These are phyloP conservation scores for Neurospora pannonica DNA, from an alignment of 495 filamentous ascomycete species.

Conservation along the genomic window DNA sequence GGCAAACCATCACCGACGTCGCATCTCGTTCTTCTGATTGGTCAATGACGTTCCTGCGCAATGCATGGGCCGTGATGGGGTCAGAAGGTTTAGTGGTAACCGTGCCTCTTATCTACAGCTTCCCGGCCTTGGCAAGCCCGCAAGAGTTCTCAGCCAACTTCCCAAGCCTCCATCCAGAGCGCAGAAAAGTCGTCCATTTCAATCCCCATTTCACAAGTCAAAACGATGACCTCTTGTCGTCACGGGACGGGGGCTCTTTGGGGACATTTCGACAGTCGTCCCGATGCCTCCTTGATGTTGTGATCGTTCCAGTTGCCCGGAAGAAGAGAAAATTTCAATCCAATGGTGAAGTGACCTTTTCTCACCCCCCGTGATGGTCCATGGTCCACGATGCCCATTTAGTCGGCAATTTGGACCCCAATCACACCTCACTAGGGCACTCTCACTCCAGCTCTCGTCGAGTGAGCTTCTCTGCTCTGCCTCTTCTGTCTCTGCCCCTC, in stretches of 20 bases:
- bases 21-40: not conserved
- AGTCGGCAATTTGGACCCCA: constrained; percentile 8
- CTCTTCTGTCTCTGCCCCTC: not conserved
- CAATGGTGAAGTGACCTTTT: not conserved
- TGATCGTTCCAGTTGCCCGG: not conserved
- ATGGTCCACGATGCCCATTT: not conserved
- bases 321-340: not conserved
- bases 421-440: constrained; percentile 3
- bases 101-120: constrained; percentile 3
- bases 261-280: not conserved
- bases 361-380: not conserved
- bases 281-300: not conserved
- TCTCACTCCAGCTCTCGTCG: not conserved
- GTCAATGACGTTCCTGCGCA: constrained; percentile 10
- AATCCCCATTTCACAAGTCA: not conserved
- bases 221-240: not conserved
- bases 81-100: not conserved
- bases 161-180: not conserved
- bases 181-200: not conserved
- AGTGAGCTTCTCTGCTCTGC: not conserved
- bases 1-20: not conserved
- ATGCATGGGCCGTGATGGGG: constrained; percentile 1
- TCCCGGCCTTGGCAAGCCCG: constrained; percentile 1
- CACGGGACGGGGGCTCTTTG: not conserved
- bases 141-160: not conserved